Base-by-base conservation (phyloP, 306 rosid species). In the Sphenostylis stenocarpa region DNA sequence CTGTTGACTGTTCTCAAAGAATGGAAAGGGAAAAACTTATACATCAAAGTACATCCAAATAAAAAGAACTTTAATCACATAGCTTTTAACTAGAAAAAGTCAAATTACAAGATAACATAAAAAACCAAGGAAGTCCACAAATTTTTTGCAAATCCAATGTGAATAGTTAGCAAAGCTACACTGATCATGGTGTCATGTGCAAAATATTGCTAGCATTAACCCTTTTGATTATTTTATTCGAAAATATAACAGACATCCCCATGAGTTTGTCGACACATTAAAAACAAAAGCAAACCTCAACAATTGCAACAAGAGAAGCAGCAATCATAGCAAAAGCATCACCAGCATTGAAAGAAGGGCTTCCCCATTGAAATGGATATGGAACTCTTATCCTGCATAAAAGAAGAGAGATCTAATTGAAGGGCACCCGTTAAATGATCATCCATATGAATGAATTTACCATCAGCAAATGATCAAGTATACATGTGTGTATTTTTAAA, bases 301-400 rank as follows among this genome's bases (percentile, higher is more conserved):
- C 17, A 52, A 90, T 61, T 57, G 98, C 88, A 77, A 92, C 97
- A 16, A 95, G 65, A 76, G 89, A 83, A 70, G 98, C 83, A 76
- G 93, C 92, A 78, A 84, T 51, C 90, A 92, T 86, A 44, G 91
- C 90, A 77, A 95, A 83, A 78, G 44, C 58, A 84, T 95, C 96
- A 39, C 97, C 96, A 15, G 76, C 93, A 77, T 95, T 56, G 76
- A 95, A 90, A 62, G 85, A 34, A 36, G 97, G 96, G 48, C 83
- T 8, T 21, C 96, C 97, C 98, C 98, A 95, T 86, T 87, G 98
- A 85, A 92, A 88, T 49, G 98, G 98, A 85, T 88, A 92, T 43
- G 98, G 98, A 79, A 92, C 74, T 84, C 91, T 90, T 73, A 94
- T 67, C 98, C 98, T 95, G 86, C 83, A 81, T 43, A 53, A 58